A percentile compares a stretch with the other conserved stretches of the same genome.
Evolutionary conservation across 306 rosid genomes (phyloP).

Genomic region (Fagus sylvatica): DNA sequence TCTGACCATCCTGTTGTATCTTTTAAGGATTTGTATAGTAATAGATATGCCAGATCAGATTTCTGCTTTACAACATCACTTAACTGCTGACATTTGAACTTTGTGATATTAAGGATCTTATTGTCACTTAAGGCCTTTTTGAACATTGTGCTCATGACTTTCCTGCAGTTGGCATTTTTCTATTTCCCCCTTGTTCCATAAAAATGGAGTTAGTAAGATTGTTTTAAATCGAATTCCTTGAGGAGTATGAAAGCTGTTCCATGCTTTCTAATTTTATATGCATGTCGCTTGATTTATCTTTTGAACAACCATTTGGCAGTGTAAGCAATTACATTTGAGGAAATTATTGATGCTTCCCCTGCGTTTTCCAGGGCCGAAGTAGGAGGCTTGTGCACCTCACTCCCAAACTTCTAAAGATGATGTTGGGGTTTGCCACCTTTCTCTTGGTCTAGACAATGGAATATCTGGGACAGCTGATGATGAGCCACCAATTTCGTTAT

Average conservation of each 20-base stretch:
- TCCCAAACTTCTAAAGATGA: slow-evolving; percentile 56
- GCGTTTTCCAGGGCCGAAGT: slow-evolving; percentile 73
- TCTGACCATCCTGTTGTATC: neutral
- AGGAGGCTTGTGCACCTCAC: slow-evolving; percentile 62
- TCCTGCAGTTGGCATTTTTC: neutral
- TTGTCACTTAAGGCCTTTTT: slow-evolving; percentile 15
- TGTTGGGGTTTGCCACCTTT: slow-evolving; percentile 41
- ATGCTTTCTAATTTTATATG: slow-evolving; percentile 32
- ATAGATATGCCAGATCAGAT: neutral
- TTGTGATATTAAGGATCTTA: slow-evolving; percentile 17
- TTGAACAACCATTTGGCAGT: slow-evolving; percentile 40
- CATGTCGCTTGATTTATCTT: slow-evolving; percentile 22
- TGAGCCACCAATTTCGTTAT: slow-evolving; percentile 38
- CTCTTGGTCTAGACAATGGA: slow-evolving; percentile 39
- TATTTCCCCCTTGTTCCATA: slow-evolving; percentile 22
- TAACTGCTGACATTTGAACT: slow-evolving; percentile 27
- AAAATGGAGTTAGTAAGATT: slow-evolving; percentile 21
- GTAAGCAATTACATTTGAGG: slow-evolving; percentile 41
- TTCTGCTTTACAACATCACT: slow-evolving; percentile 2
- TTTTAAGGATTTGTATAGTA: neutral
- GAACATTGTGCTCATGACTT: slow-evolving; percentile 13
- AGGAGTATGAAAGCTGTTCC: slow-evolving; percentile 22
- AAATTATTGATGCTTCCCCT: slow-evolving; percentile 58
- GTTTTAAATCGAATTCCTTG: slow-evolving; percentile 13
- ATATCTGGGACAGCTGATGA: slow-evolving; percentile 37